Base-by-base conservation (phyloP, 2,329 filamentous ascomycete genomes). In the Emericellopsis atlantica region DNA sequence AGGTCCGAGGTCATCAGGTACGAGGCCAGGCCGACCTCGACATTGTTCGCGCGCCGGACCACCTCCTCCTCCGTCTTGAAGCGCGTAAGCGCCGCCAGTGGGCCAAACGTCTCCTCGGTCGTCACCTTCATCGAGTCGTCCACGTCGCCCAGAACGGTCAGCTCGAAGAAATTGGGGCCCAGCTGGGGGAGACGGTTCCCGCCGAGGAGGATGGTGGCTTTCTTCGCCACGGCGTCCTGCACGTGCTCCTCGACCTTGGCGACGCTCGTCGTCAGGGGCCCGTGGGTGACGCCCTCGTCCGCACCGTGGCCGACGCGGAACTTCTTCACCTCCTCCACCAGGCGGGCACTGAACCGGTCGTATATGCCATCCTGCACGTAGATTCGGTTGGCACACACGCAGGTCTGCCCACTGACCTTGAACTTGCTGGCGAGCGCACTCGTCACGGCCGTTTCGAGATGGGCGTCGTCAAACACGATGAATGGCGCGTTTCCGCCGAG, bases 21-120 rank as follows among this genome's bases (percentile, higher is more conserved):
- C 2, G 78, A 80, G 2, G 82, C 81, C 16, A 87, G 68, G 5
- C 82, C 81, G 22, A 86, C 79, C 42, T 84, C 77, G 0, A 78
- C 63, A n/a, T 61, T 61, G 54, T 86, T 86, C 1, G 82, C 81
- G 40, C 79, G 61, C 43, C 71, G 67, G 29, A 84, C 69, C 26
- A 84, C 81, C 46, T 86, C 80, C 41, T 78, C 74, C 55, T 86
- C 81, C 0, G 16, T 38, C 23, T 23, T 23, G 36, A 38, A 38
- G 12, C 23, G 21, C 64, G 84, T 84, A 2, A 87, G 55, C 1
- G 75, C 80, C 1, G 81, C 81, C 1, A 86, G 73, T 3, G 81
- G 82, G 1, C 45, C 51, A 32, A 50, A 52, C 10, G 42, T 46
- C 42, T 52, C 51, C 16, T 43, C 40, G 23, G 36, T 21, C 26